Evolutionary conservation across 148 eudicot species (phyloP), one percentile per base, ranked within the genome.

Genomic region (Cornus kousa): DNA sequence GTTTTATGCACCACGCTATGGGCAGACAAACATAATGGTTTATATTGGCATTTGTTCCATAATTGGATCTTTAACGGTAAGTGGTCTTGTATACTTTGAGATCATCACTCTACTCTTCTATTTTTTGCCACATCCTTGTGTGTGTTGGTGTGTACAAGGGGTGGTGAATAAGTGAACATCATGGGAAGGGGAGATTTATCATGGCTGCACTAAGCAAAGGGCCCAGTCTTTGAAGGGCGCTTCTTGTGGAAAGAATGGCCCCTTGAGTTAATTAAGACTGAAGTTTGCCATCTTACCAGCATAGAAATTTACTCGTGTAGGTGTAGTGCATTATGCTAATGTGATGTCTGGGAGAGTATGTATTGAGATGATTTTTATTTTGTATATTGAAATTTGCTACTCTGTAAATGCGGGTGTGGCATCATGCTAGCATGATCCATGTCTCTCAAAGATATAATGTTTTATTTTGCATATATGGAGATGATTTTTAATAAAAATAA

Each of bases 61-160:
- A 67, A 88, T 90, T 72, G 98, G 98, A 82, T 94, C 98, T 11
- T 80, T 95, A 75, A 95, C 97, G 74, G 98, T 95, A 79, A 90
- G 97, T 87, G 75, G 23, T 37, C 68, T 23, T 57, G 16, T 70
- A 33, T 71, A 17, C 59, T 74, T 77, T 19, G 13, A 53, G 17
- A 53, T 53, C 16, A 12, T 16, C 59, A 53, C 3, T 8, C 53
- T 16, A 13, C 59, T 2, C 59, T 53, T 53, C 12, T 28, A 28
- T 11, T 53, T 14, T 53, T 53, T 16, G 2, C 59, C 17, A 12
- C 59, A 12, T 53, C 59, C 59, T 14, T 43, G 48, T 43, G 48
- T 6, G 48, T 5, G 48, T 43, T 5, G 48, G 48, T 53, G 59
- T 12, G 59, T 53, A 53, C 13, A 16, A 11, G 59, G 59, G 59